These are phyloP conservation scores for Fagopyrum homotropicum DNA, from an alignment of 148 eudicot species.

Conservation along the genomic window DNA sequence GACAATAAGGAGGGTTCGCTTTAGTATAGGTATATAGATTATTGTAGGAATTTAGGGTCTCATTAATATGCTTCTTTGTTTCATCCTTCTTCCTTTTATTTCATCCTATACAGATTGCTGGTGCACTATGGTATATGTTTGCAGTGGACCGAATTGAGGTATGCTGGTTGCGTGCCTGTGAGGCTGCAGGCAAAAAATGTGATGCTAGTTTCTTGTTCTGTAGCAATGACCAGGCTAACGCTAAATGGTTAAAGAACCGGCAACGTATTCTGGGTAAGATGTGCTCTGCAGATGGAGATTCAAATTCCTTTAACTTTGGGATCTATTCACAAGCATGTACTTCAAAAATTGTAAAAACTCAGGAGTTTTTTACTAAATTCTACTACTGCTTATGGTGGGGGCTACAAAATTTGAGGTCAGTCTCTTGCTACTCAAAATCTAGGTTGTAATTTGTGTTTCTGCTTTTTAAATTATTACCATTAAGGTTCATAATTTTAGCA, in stretches of 20 bases:
- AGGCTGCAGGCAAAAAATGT: conserved; percentile 17
- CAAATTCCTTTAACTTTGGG: conserved; percentile 66
- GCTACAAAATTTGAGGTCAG: conserved; percentile 79
- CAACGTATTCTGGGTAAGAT: conserved; percentile 24
- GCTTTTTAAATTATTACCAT: no score
- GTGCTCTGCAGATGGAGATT: conserved; percentile 42
- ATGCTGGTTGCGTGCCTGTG: conserved; percentile 52
- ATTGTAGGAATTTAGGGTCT: no score
- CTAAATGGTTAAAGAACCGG: conserved; percentile 46
- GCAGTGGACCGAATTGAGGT: conserved; percentile 47
- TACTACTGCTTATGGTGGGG: conserved; percentile 99
- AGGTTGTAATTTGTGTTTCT: no score
- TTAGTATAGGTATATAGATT: no score
- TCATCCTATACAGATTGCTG: conserved; percentile 35
- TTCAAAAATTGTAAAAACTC: conserved; percentile 56
- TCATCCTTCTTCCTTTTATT: neutral
- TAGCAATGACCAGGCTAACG: conserved; percentile 30
- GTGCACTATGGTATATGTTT: conserved; percentile 65
- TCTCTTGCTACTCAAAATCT: neutral
- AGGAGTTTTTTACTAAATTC: conserved; percentile 46
- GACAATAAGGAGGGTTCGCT: no score
- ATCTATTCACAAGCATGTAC: conserved; percentile 69
- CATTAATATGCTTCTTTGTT: no score
- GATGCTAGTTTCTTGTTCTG: conserved; percentile 50
- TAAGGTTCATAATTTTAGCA: neutral